Base-by-base conservation (phyloP, 2,329 filamentous ascomycete genomes). In the Coleophoma eucalyptorum region DNA sequence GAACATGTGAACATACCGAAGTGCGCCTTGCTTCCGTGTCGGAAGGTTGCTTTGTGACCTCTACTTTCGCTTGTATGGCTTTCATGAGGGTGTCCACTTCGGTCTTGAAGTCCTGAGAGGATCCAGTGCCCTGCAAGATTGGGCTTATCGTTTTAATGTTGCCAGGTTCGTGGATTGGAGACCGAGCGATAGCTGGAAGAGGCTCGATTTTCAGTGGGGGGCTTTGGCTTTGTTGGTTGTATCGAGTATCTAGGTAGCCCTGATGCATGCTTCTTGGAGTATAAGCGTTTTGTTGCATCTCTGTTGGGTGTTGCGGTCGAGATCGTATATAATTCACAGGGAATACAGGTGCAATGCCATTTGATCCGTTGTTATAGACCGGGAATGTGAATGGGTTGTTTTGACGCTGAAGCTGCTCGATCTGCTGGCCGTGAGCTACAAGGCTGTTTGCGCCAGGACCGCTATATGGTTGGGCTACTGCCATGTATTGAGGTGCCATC, bases 11-110 rank as follows among this genome's bases (percentile, higher is more conserved):
- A 60, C 61, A 55, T 58, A 59, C 58, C 58, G 57, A 49, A 55
- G 60, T 45, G 52, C 49, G 56, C 41, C 44, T 60, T 53, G 58
- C 52, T 34, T 58, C 47, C 15, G 43, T 31, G 49, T 55, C 40
- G 55, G 49, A 56, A 48, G 55, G 58, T 58, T 50, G 61, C 34
- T 65, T 59, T 8, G 71, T 64, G 16, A 67, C 67, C 13, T 75
- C 71, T 19, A 76, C 69, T 62, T 87, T 88, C 42, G 81, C 74
- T 67, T 96, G 91, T 43, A 97, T 93, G 1, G 87, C 83, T 68
- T 87, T 90, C 90, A 97, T 96, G 40, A 97, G 72, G 40, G 84
- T 85, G 65, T 97, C 92, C 35, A 97, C 84, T 52, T 90, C 83
- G 0, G 91, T 96, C n/a, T 81, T 79, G 65, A 92, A 93, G 53